phyloP scores from a whole-genome alignment of 2,329 filamentous ascomycete genomes.

The Colletotrichum plurivorum region DNA sequence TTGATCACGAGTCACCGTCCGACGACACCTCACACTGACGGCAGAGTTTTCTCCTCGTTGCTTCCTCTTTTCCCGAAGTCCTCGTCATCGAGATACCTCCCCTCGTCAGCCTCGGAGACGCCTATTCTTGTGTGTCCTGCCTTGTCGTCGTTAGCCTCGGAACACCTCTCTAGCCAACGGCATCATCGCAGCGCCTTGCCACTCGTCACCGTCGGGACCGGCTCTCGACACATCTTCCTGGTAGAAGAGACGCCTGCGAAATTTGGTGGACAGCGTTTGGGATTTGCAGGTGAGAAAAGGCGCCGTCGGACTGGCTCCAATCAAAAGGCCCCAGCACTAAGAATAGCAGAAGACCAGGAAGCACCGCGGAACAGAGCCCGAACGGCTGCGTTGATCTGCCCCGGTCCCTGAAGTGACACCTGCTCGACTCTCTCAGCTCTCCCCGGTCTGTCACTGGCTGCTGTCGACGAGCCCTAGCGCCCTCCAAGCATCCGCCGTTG shows the following conservation, averaged over 20 bases:
- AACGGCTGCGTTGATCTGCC: conserved; percentile 20
- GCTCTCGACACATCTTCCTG: conserved; percentile 29
- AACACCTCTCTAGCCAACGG: conserved; percentile 14
- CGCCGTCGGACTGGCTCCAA: conserved; percentile 42
- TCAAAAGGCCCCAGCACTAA: conserved; percentile 45
- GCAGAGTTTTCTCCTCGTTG: conserved; percentile 10
- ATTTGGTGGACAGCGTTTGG: conserved; percentile 35
- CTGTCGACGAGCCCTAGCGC: conserved; percentile 28
- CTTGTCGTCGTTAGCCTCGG: conserved; percentile 15
- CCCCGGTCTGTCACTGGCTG: conserved; percentile 27
- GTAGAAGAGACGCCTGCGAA: conserved; percentile 28
- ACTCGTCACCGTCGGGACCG: conserved; percentile 19
- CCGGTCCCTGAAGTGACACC: conserved; percentile 20
- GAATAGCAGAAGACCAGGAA: conserved; percentile 42
- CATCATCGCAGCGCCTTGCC: conserved; percentile 21
- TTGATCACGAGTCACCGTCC: conserved; percentile 18
- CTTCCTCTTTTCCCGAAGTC: conserved; percentile 28
- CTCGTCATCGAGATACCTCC: conserved; percentile 22
- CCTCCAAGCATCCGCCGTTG: conserved; percentile 30
- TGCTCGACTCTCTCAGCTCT: background rate
- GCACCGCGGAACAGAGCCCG: conserved; percentile 34
- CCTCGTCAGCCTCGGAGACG: background rate
- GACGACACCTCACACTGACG: conserved; percentile 25
- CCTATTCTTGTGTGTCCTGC: background rate
- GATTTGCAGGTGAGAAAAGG: conserved; percentile 37